Evolutionary conservation across 2,329 filamentous ascomycete genomes (phyloP).

Genomic region (Fusarium continuum): DNA sequence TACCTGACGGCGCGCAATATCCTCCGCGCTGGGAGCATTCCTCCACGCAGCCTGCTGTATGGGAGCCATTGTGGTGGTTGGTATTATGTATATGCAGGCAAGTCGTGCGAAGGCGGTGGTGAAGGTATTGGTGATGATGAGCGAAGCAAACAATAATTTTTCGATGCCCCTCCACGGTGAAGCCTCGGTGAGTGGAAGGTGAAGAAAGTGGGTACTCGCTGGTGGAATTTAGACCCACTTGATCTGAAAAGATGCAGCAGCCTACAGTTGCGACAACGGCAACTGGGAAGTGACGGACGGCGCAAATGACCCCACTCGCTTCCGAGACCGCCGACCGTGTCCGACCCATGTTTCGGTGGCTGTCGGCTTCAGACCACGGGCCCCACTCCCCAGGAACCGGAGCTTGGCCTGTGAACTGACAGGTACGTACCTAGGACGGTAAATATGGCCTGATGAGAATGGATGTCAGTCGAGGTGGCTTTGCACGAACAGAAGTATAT

Average conservation of each 20-base stretch:
- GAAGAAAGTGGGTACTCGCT: conserved; percentile 2
- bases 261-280: no score
- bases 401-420: not conserved
- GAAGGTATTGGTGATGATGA: conserved; percentile 9
- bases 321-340: conserved; percentile 28
- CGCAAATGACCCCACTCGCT: conserved; percentile 22
- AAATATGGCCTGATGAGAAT: conserved; percentile 16
- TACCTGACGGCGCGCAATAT: conserved; percentile 71
- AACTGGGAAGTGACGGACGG: no score
- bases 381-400: conserved; percentile 18
- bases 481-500: not conserved
- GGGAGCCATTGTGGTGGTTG: conserved; percentile 45
- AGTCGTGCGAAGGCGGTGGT: conserved; percentile 5
- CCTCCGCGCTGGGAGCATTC: conserved; percentile 58
- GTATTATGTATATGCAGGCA: not conserved
- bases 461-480: conserved; percentile 28
- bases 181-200: conserved; percentile 27
- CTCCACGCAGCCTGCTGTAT: conserved; percentile 49
- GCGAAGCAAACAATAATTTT: conserved; percentile 42
- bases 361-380: conserved; percentile 9
- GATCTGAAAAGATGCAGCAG: not conserved
- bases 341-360: conserved; percentile 17
- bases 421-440: conserved; percentile 17
- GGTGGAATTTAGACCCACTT: not conserved
- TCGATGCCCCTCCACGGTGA: conserved; percentile 47